A percentile compares a stretch with the other conserved stretches of the same genome.
Conservation (phyloP, 2,329 filamentous ascomycete genomes). For the Fusarium sp. region DNA sequence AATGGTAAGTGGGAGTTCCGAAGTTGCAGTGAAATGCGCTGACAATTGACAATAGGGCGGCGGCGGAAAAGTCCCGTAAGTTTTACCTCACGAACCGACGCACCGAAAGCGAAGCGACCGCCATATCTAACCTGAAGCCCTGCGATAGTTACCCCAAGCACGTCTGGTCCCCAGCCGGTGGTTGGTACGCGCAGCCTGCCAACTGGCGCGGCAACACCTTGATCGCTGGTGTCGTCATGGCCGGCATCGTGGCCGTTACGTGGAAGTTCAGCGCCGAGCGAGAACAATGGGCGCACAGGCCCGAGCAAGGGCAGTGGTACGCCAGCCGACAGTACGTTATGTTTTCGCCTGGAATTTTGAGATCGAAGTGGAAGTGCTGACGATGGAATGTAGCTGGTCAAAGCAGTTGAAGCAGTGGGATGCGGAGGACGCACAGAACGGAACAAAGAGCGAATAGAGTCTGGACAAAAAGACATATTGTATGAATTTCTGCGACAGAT, state of each 20-base stretch:
- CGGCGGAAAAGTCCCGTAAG: constrained; percentile 76
- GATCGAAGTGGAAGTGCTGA: constrained; percentile 36
- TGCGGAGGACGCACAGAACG: constrained; percentile 57
- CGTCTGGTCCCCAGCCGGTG: constrained; percentile 98
- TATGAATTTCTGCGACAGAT: constrained; percentile 45
- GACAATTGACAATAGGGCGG: constrained; percentile 71
- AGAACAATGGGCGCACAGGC: constrained; percentile 81
- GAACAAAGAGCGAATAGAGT: constrained; percentile 47
- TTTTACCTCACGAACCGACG: constrained; percentile 45
- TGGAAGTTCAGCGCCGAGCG: constrained; percentile 81
- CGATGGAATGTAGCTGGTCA: constrained; percentile 57
- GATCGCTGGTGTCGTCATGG: constrained; percentile 76
- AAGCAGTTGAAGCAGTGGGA: constrained; percentile 62
- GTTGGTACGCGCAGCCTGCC: constrained; percentile 94
- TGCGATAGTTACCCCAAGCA: constrained; percentile 89
- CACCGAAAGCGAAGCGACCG: constrained; percentile 24
- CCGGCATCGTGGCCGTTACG: constrained; percentile 75
- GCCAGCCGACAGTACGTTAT: constrained; percentile 83
- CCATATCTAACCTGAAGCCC: constrained; percentile 28
- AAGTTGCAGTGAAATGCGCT: constrained; percentile 49
- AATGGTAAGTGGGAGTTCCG: constrained; percentile 63
- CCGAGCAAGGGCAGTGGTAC: constrained; percentile 82
- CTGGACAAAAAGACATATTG: constrained; percentile 35
- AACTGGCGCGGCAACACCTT: constrained; percentile 97
- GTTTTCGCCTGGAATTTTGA: neutral